Evolutionary conservation across 306 rosid species (phyloP).

Genomic region (Elaeagnus macrophylla): DNA sequence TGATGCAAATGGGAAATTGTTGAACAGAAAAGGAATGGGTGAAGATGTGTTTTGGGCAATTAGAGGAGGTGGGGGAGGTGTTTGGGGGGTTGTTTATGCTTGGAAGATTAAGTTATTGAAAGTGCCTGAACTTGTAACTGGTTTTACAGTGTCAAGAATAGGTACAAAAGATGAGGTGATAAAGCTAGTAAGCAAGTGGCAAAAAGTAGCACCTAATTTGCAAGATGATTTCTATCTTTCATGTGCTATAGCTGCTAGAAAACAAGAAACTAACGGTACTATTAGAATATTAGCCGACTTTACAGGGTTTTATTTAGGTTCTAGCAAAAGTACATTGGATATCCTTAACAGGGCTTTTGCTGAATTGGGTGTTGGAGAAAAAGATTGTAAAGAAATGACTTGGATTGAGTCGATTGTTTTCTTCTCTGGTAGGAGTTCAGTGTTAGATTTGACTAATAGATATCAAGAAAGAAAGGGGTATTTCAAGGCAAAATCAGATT

Average conservation of each 20-base stretch:
- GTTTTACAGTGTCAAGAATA: constrained; percentile 36
- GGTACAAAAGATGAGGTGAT: constrained; percentile 35
- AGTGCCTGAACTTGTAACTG: constrained; percentile 48
- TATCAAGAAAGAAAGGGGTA: constrained; percentile 36
- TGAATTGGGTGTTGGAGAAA: constrained; percentile 32
- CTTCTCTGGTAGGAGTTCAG: constrained; percentile 48
- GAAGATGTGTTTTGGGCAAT: constrained; percentile 91
- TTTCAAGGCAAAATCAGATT: constrained; percentile 76
- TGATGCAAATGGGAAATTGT: constrained; percentile 38
- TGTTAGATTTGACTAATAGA: constrained; percentile 41
- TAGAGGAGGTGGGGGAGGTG: constrained; percentile 78
- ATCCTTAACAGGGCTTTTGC: constrained; percentile 34
- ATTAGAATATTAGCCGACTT: constrained; percentile 41
- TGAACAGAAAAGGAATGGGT: constrained; percentile 50
- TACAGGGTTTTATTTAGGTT: constrained; percentile 47
- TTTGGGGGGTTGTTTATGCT: constrained; percentile 67
- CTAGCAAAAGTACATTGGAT: constrained; percentile 25
- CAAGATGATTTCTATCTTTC: constrained; percentile 47
- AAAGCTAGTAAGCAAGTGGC: constrained; percentile 52
- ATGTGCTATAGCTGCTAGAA: constrained; percentile 54
- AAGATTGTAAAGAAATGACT: constrained; percentile 60
- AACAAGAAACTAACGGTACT: constrained; percentile 32
- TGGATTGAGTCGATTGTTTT: constrained; percentile 62
- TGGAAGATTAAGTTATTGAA: constrained; percentile 51
- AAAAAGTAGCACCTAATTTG: constrained; percentile 52